Percentiles rank a stretch among this genome's conserved stretches.
Evolutionary conservation across 768 basidiomycete genomes (phyloP).

Genomic region (Rhodotorula diobovata): DNA sequence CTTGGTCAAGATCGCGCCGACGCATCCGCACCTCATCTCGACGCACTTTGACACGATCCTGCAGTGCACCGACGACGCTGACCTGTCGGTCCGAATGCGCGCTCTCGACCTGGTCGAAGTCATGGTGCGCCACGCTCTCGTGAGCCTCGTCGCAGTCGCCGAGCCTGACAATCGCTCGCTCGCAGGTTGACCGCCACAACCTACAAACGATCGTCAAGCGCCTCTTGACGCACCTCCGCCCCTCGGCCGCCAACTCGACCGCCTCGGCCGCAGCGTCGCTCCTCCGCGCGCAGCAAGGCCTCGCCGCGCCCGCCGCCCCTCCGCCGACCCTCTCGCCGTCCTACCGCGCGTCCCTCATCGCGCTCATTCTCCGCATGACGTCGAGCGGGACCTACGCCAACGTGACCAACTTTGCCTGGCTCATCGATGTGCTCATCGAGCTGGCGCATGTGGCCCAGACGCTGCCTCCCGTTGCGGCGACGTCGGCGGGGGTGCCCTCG

Average conservation of each 20-base stretch:
- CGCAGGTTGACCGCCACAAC: constrained; percentile 73
- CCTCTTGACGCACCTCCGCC: constrained; percentile 71
- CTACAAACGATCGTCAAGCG: constrained; percentile 86
- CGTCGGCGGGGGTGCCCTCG: constrained; percentile 35
- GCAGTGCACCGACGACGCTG: constrained; percentile 80
- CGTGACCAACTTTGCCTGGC: constrained; percentile 94
- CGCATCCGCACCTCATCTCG: constrained; percentile 70
- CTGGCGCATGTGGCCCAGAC: constrained; percentile 71
- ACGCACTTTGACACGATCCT: constrained; percentile 90
- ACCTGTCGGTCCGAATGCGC: constrained; percentile 92
- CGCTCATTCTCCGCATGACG: constrained; percentile 74
- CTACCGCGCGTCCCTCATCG: constrained; percentile 77
- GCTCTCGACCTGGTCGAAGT: constrained; percentile 88
- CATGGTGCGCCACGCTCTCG: constrained; percentile 60
- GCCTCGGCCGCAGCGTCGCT: constrained; percentile 43
- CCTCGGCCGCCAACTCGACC: constrained; percentile 40
- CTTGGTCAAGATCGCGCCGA: constrained; percentile 85
- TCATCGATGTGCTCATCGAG: constrained; percentile 87
- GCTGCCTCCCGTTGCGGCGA: constrained; percentile 15
- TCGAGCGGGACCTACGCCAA: constrained; percentile 78
- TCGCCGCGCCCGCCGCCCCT: constrained; percentile 27
- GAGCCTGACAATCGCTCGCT: background rate
- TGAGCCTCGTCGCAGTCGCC: background rate
- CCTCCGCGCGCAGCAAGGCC: constrained; percentile 22
- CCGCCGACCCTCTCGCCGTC: constrained; percentile 63